Evolutionary conservation across 2,329 filamentous ascomycete genomes (phyloP), one percentile per base, ranked within the genome.

Genomic region (Stagonosporopsis cucurbitacearum): DNA sequence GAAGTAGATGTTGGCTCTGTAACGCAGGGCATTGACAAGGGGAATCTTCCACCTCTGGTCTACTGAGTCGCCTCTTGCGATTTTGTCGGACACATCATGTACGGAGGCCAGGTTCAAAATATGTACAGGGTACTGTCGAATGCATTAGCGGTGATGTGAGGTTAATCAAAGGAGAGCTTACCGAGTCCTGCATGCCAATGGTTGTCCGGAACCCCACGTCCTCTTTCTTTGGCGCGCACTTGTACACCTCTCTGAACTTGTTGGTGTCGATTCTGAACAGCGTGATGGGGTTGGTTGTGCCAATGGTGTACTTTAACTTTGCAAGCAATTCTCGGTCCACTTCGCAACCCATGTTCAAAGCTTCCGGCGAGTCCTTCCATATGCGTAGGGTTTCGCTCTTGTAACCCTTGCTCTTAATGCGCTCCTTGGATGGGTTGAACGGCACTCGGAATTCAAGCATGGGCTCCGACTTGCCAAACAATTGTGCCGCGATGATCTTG

Each of bases 1-100:
- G 45, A 90, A 75, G 62, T 91, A 86, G 30, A 93, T 85, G 65
- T 93, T 92, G 33, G 89, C 84, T 22, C 89, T 83, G 74, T 91
- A 92, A 12, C 88, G 82, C 15, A 83, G 76, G 8, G 84, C 83
- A 52, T 88, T 85, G 0, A 92, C 79, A 25, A 80, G 76, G 25
- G 80, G 55, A 2, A 54, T 8, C 30, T 35, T 47, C 23, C 22
- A 54, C 46, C 42, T 32, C 6, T 36, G 22, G n/a, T 78, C 80
- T 72, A 75, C 45, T 22, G 20, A 43, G 28, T 51, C 53, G 58
- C 54, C 54, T 51, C 80, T 80, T 1, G 81, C 79, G 7, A 90
- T 80, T 42, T 83, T 78, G 2, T 78, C 74, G 56, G 86, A 84
- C 23, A 90, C 80, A 44, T 86, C 81, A 44, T 83, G 82, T 20